Percentiles rank a stretch among this genome's conserved stretches.
phyloP scores from a whole-genome alignment of 106 monocot genomes.

The Cymbidium sinense region DNA sequence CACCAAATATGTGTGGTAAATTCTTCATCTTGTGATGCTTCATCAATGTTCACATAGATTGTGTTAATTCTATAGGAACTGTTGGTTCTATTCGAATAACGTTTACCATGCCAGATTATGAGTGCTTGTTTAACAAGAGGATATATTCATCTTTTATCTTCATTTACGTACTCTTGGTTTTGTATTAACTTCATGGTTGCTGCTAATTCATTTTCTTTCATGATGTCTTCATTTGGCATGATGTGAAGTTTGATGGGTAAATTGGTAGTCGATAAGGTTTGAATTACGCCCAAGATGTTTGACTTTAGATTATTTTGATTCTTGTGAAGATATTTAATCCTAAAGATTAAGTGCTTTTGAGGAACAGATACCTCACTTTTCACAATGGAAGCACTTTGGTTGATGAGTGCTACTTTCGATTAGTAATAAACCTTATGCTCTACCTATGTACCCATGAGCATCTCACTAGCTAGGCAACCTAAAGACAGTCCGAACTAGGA shows the following conservation, averaged over 20 bases:
- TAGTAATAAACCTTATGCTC: background rate
- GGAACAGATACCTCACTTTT: background rate
- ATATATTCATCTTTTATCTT: background rate
- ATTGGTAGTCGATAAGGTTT: background rate
- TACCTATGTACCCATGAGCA: too few relatives aligned
- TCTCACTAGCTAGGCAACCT: too few relatives aligned
- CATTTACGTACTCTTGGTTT: too few relatives aligned
- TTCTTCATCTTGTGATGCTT: constrained; percentile 1
- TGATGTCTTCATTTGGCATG: background rate
- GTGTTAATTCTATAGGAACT: background rate
- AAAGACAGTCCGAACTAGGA: too few relatives aligned
- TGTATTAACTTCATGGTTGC: background rate
- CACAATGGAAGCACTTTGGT: background rate
- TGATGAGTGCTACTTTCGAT: background rate
- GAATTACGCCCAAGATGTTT: background rate
- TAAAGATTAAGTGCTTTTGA: background rate
- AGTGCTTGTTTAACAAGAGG: background rate
- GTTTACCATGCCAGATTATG: background rate
- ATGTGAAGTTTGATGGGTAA: background rate
- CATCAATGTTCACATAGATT: background rate
- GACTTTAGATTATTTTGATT: background rate
- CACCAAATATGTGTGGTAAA: constrained; percentile 91
- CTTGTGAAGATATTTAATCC: background rate
- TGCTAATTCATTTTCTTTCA: background rate
- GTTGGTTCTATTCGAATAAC: background rate